Evolutionary conservation across 2,329 filamentous ascomycete genomes (phyloP).

Genomic region (Sporothrix variecibatus): DNA sequence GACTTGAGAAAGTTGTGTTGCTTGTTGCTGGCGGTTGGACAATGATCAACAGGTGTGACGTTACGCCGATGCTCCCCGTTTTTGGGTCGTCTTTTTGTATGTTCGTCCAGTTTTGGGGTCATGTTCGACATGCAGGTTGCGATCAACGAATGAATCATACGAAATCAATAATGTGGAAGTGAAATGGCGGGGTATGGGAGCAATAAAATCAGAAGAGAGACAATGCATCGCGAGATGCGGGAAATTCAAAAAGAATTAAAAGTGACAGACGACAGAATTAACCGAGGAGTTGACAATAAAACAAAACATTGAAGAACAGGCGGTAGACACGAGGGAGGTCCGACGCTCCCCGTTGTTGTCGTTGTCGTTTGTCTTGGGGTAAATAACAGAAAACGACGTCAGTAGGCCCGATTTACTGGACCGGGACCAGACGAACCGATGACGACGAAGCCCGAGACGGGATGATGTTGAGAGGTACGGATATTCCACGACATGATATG

Average conservation of each 20-base stretch:
- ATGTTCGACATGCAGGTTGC: not conserved
- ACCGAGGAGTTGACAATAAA: not conserved
- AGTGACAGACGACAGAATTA: not conserved
- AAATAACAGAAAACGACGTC: not conserved
- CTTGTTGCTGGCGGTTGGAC: not conserved
- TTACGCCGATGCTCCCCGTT: slow-evolving; percentile 12
- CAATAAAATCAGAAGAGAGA: not conserved
- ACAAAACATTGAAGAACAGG: not conserved
- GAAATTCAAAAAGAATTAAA: not conserved
- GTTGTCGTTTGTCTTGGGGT: too few relatives aligned
- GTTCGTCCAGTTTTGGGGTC: not conserved
- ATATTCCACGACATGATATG: too few relatives aligned
- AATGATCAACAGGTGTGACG: not conserved
- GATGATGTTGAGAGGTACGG: too few relatives aligned
- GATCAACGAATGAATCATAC: not conserved
- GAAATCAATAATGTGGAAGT: not conserved
- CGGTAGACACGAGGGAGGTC: not conserved
- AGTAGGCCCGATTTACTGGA: slow-evolving; percentile 5
- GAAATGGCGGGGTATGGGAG: not conserved
- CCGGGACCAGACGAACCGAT: not conserved
- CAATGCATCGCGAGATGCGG: not conserved
- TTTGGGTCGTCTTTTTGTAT: not conserved
- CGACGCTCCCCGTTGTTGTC: slow-evolving; percentile 12
- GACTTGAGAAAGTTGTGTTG: not conserved
- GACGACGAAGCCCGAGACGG: not conserved